A percentile compares a stretch with the other conserved stretches of the same genome.
phyloP scores from a whole-genome alignment of 2,329 filamentous ascomycete species.

The Aspergillus felis region DNA sequence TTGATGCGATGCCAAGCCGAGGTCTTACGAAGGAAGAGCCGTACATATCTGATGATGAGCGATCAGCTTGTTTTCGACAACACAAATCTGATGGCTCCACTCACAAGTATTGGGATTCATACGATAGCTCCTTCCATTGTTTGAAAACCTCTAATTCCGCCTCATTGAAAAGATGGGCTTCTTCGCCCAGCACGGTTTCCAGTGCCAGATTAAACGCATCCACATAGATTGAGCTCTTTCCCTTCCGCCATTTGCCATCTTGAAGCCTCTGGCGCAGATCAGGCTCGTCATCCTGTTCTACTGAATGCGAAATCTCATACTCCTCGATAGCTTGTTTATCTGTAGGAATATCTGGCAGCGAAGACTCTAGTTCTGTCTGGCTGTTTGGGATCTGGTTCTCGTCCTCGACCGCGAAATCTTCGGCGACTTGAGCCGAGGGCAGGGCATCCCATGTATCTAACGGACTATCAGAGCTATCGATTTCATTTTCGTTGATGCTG shows the following conservation, averaged over 20 bases:
- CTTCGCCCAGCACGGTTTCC: conserved; percentile 83
- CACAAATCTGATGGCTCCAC: conserved; percentile 25
- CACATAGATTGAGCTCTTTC: conserved; percentile 87
- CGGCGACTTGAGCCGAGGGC: background rate
- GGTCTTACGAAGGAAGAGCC: conserved; percentile 87
- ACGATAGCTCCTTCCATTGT: conserved; percentile 68
- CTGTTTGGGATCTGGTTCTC: conserved; percentile 23
- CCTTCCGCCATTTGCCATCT: conserved; percentile 64
- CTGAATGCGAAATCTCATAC: conserved; percentile 68
- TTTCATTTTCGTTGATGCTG: background rate
- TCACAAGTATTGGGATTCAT: conserved; percentile 88
- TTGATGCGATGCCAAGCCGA: conserved; percentile 83
- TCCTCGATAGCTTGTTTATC: conserved; percentile 71
- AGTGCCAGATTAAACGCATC: conserved; percentile 94
- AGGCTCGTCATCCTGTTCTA: conserved; percentile 42
- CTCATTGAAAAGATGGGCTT: conserved; percentile 79
- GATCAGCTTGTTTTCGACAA: conserved; percentile 1
- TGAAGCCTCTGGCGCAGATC: conserved; percentile 50
- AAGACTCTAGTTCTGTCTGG: conserved; percentile 67
- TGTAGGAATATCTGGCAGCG: conserved; percentile 63
- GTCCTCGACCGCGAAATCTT: background rate
- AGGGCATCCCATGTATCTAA: conserved; percentile 35
- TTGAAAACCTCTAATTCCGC: conserved; percentile 73
- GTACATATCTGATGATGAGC: conserved; percentile 65
- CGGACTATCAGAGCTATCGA: conserved; percentile 16